phyloP scores from a whole-genome alignment of 2,329 filamentous ascomycete species.

The Aaosphaeria arxii region DNA sequence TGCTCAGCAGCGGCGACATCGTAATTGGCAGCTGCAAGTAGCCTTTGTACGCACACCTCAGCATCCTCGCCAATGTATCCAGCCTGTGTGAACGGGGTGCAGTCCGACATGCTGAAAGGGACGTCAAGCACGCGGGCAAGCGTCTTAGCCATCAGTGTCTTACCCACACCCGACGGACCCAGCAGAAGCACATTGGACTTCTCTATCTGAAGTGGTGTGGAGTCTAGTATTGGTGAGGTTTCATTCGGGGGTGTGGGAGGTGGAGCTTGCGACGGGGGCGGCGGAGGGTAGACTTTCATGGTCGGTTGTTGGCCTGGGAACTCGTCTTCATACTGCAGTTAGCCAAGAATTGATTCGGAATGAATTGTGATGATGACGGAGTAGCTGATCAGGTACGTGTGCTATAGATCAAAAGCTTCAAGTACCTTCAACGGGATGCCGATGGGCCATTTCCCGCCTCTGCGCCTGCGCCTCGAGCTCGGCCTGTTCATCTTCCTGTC shows the following conservation, averaged over 20 bases:
- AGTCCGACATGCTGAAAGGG: conserved; percentile 93
- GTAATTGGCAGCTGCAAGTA: conserved; percentile 88
- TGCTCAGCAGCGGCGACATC: conserved; percentile 80
- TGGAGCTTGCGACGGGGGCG: conserved; percentile 17
- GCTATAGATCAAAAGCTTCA: neutral
- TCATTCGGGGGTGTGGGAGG: conserved; percentile 10
- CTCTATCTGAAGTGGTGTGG: conserved; percentile 70
- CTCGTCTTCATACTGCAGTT: conserved; percentile 49
- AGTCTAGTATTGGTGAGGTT: conserved; percentile 49
- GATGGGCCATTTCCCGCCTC: conserved; percentile 64
- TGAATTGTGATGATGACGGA: neutral
- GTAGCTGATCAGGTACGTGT: neutral
- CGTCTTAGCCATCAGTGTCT: conserved; percentile 93
- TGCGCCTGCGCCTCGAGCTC: conserved; percentile 69
- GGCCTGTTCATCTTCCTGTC: conserved; percentile 76
- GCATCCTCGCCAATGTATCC: conserved; percentile 98
- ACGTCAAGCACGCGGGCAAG: conserved; percentile 90
- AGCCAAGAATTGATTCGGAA: conserved; percentile 13
- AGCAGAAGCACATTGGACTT: conserved; percentile 93
- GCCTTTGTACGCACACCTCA: conserved; percentile 88
- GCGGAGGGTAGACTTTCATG: conserved; percentile 34
- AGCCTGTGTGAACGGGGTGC: conserved; percentile 92
- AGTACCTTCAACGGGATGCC: conserved; percentile 75
- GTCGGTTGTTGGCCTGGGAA: conserved; percentile 60
- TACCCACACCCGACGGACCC: conserved; percentile 91